Evolutionary conservation across 768 basidiomycete genomes (phyloP), one percentile per base, ranked within the genome.

Genomic region (Trametopsis cervina): DNA sequence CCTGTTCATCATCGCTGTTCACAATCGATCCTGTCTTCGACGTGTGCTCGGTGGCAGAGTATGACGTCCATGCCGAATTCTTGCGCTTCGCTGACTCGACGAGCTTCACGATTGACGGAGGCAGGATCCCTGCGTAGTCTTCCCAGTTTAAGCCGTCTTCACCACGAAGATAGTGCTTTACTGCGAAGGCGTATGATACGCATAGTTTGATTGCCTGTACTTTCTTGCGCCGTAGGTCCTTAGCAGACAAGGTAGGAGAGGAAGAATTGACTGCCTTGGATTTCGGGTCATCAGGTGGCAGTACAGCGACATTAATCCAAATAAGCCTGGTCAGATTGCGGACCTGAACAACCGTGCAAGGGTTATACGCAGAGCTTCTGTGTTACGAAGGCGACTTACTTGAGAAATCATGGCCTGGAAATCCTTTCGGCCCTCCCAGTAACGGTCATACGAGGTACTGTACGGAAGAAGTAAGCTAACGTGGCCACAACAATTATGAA

Each of bases 381-480:
- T n/a, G n/a, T n/a, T n/a, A n/a, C n/a, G n/a, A n/a, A n/a, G n/a
- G n/a, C n/a, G n/a, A n/a, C n/a, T 42, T 57, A 78, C 78, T 59
- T 83, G 81, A 12, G 89, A 76, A 10, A 76, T 79, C 47, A 94
- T 62, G 6, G 78, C 57, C 0, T 84, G 81, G 59, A 93, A 93
- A 37, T 81, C 78, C 64, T 88, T 95, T 54, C 93, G 74, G 41
- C 92, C 93, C 69, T 93, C 91, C 75, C 83, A 89, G 58, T 83
- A 90, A 26, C 88, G 81, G 57, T 91, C 87, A 56, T 90, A 92
- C 6, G 87, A 89, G 20, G 87, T 90, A 44, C 83, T 89, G 53
- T 22, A 51, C 33, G 41, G 35, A 15, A 15, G n/a, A n/a, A 11
- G n/a, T 35, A 42, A 54, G 57, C 40, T 52, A 51, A 47, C 33